These are phyloP conservation scores for Amylostereum areolatum DNA, from an alignment of 1,284 basidiomycete species.

Conservation along the genomic window DNA sequence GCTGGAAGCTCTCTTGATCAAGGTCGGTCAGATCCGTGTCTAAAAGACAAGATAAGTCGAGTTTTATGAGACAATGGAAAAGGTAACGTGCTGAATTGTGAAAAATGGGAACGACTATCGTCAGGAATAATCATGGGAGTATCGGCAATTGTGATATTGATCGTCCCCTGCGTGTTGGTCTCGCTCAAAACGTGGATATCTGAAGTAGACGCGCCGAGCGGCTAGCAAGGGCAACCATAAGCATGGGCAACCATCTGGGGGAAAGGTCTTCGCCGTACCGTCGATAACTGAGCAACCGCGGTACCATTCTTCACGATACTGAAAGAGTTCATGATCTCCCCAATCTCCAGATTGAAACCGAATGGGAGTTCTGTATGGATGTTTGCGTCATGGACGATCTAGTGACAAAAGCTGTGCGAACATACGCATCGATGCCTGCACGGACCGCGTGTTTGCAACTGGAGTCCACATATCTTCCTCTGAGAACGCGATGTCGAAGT, in stretches of 20 bases:
- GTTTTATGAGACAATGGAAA: neutral
- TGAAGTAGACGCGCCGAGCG: conserved; percentile 54
- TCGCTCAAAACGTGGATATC: conserved; percentile 43
- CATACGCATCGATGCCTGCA: conserved; percentile 53
- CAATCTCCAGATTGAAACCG: conserved; percentile 67
- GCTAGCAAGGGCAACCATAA: conserved; percentile 27
- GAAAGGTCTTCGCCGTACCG: conserved; percentile 31
- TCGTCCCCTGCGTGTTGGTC: conserved; percentile 58
- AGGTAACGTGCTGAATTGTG: conserved; percentile 46
- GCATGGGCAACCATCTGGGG: conserved; percentile 12
- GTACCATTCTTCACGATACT: conserved; percentile 49
- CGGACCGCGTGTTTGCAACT: conserved; percentile 46
- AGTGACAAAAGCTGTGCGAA: neutral
- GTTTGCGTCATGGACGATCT: neutral
- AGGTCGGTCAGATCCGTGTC: conserved; percentile 47
- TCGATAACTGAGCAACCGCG: conserved; percentile 49
- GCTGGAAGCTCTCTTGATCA: conserved; percentile 42
- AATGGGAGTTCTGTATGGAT: conserved; percentile 57
- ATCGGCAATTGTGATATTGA: conserved; percentile 59
- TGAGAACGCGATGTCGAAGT: conserved; percentile 56
- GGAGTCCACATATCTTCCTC: conserved; percentile 56
- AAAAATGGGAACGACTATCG: conserved; percentile 44
- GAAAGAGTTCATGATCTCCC: conserved; percentile 62
- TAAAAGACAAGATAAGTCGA: conserved; percentile 15
- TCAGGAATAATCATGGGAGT: conserved; percentile 49